Base-by-base conservation (phyloP, 495 filamentous ascomycete genomes). In the Penicillium herquei region DNA sequence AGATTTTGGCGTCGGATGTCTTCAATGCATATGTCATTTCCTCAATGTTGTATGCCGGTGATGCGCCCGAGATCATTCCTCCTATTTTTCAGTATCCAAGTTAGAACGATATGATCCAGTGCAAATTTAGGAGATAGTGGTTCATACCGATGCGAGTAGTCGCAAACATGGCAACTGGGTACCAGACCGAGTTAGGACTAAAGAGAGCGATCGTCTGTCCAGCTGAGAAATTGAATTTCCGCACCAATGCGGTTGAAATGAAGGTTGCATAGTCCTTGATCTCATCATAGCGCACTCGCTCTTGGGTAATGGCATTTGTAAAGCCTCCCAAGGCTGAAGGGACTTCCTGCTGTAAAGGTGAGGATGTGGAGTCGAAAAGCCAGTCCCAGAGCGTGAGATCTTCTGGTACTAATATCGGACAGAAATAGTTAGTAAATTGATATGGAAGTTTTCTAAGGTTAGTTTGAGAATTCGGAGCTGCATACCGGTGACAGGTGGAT, bases 1-100 rank as follows among this genome's bases (percentile, higher is more conserved):
- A 61, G 54, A 82, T 80, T 54, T 78, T 80, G 0, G 81, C 79
- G 14, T 78, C 65, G 1, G 73, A 77, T 0, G 71, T 82, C 55
- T 78, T 71, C 0, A 86, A 71, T 4, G 82, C 81, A 63, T 84
- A 83, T 1, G 76, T 76, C 81, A 86, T 86, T 55, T 87, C 83
- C 18, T 84, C 81, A 14, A 83, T 64, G 35, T 81, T 84, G 53
- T 85, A 86, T 3, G 79, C 82, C 0, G 84, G 84, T 0, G 74
- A 79, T 3, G 81, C 81, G 6, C 82, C 82, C 0, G 80, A 81
- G 0, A 84, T 75, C 9, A 81, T 67, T 6, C 78, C 81, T 2
- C 65, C 80, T 74, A 39, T 13, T n/a, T n/a, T n/a, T 12, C 1
- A 26, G 4, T 26, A 26, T 2, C 1, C 21, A 26, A 26, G 21